Evolutionary conservation across 2,329 filamentous ascomycete species (phyloP).

Genomic region (Verticillium alfalfae): DNA sequence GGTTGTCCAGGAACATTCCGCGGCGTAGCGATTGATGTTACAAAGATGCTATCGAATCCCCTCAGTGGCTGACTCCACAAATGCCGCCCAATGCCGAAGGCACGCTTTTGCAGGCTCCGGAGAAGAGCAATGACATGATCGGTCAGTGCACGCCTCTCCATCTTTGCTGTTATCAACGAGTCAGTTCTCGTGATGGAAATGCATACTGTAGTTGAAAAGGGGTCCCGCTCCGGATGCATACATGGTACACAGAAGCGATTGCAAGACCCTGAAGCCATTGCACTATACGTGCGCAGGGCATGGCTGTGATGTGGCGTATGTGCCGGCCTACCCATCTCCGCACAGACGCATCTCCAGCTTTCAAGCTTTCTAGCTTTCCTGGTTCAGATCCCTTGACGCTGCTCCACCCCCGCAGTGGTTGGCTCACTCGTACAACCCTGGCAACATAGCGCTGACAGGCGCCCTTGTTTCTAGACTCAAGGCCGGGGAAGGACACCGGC

Average conservation of each 20-base stretch:
- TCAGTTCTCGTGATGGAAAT: not conserved
- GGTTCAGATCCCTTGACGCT: not conserved
- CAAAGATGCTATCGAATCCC: too few relatives aligned
- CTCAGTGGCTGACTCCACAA: too few relatives aligned
- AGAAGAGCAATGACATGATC: too few relatives aligned
- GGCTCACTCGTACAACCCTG: not conserved
- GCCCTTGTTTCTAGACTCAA: not conserved
- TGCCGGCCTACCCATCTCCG: not conserved
- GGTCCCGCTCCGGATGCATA: not conserved
- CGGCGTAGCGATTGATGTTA: not conserved
- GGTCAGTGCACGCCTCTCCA: too few relatives aligned
- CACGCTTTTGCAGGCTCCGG: not conserved
- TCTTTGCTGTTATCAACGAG: not conserved
- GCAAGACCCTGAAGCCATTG: not conserved
- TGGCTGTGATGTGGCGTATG: not conserved
- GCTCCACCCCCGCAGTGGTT: not conserved
- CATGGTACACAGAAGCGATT: not conserved
- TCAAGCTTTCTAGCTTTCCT: not conserved
- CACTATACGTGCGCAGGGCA: not conserved
- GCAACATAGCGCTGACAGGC: not conserved
- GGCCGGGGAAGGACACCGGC: not conserved
- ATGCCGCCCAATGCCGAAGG: too few relatives aligned
- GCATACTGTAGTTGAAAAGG: not conserved
- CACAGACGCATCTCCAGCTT: not conserved
- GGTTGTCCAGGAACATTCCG: not conserved